Conservation (phyloP, 768 basidiomycete genomes). For the Kwoniella pini region DNA sequence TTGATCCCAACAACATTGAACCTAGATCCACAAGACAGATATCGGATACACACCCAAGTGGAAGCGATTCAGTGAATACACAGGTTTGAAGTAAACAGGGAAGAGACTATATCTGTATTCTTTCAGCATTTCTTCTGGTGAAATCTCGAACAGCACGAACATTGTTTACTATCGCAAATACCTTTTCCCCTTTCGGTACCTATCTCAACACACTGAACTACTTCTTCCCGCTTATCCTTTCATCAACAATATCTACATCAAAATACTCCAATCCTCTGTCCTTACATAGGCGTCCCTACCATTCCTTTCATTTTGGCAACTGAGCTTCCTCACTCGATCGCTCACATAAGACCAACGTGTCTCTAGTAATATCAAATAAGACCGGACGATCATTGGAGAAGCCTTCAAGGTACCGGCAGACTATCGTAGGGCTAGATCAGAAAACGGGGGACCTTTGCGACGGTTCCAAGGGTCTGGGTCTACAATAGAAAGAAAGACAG, state of each 20-base stretch:
- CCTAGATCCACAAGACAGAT: too few relatives aligned
- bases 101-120: background rate
- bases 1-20: too few relatives aligned
- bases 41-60: too few relatives aligned
- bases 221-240: slow-evolving; percentile 1
- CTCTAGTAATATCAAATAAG: too few relatives aligned
- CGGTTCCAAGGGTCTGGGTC: background rate
- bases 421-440: background rate
- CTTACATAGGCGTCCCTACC: background rate
- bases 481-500: too few relatives aligned
- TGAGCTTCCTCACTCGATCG: too few relatives aligned
- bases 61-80: too few relatives aligned
- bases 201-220: background rate
- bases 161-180: background rate
- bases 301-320: background rate
- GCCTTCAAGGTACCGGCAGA: too few relatives aligned
- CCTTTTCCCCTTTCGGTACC: slow-evolving; percentile 1
- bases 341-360: too few relatives aligned
- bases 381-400: too few relatives aligned
- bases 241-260: background rate
- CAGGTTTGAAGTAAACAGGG: background rate
- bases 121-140: background rate
- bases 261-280: background rate
- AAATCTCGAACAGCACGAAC: background rate
- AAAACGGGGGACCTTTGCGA: background rate